These are phyloP conservation scores for Scytalidium lignicola DNA, from an alignment of 2,329 filamentous ascomycete genomes.

Conservation along the genomic window DNA sequence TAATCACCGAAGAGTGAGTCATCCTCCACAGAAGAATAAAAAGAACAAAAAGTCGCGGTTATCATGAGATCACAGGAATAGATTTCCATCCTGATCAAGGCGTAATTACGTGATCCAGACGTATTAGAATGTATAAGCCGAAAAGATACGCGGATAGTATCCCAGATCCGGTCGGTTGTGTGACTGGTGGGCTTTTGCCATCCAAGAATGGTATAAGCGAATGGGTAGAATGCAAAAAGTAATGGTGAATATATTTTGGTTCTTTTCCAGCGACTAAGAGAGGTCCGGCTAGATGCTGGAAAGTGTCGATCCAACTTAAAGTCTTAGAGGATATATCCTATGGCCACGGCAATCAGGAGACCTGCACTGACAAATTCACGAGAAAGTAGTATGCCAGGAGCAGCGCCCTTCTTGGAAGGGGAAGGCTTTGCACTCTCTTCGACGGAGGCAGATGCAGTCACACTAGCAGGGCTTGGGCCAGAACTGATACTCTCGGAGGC, in stretches of 20 bases:
- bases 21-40: not conserved
- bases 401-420: conserved; percentile 14
- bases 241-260: conserved; percentile 1
- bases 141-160: not conserved
- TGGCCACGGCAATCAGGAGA: conserved; percentile 14
- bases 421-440: conserved; percentile 5
- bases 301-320: not conserved
- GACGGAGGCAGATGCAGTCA: not conserved
- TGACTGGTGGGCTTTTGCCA: conserved; percentile 5
- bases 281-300: conserved; percentile 2
- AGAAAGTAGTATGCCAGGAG: conserved; percentile 11
- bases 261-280: not conserved
- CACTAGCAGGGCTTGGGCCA: conserved; percentile 1
- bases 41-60: not conserved
- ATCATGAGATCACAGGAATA: not conserved
- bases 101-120: conserved; percentile 24
- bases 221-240: conserved; percentile 3
- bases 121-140: conserved; percentile 19
- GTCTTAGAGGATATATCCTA: conserved; percentile 15
- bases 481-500: conserved; percentile 4
- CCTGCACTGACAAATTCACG: conserved; percentile 13
- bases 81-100: not conserved
- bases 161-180: not conserved
- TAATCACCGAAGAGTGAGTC: not conserved
- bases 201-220: not conserved